phyloP scores from a whole-genome alignment of 2,329 filamentous ascomycete species.

The Calonectria montana region DNA sequence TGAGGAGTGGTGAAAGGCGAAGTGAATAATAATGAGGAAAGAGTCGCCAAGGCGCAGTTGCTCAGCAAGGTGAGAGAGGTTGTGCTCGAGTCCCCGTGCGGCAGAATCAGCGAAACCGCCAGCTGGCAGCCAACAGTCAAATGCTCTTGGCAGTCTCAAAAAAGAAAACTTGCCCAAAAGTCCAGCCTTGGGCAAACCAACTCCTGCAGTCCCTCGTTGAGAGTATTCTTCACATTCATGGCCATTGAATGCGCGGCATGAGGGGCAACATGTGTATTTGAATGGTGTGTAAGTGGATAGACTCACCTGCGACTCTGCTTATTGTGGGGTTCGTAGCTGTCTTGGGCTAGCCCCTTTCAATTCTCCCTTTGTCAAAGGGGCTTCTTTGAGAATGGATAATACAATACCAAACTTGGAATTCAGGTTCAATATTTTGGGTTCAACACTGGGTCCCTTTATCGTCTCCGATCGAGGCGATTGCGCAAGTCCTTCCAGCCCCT shows the following conservation, averaged over 20 bases:
- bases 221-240: background rate
- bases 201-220: background rate
- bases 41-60: conserved; percentile 4
- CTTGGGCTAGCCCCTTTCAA: conserved; percentile 8
- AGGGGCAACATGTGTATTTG: background rate
- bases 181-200: background rate
- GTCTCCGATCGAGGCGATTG: conserved; percentile 25
- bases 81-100: background rate
- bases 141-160: background rate
- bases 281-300: conserved; percentile 22
- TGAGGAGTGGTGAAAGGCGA: conserved; percentile 1
- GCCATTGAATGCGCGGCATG: no score
- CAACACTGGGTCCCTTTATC: conserved; percentile 42
- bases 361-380: conserved; percentile 15
- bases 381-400: conserved; percentile 29
- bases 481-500: conserved; percentile 37
- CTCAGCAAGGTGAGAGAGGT: background rate
- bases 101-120: conserved; percentile 14
- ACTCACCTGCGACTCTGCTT: conserved; percentile 23
- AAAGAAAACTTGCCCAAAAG: background rate
- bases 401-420: conserved; percentile 31
- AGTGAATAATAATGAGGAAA: conserved; percentile 21
- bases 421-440: conserved; percentile 29
- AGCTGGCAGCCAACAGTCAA: conserved; percentile 1
- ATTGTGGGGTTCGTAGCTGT: conserved; percentile 6